A percentile compares a stretch with the other conserved stretches of the same genome.
phyloP scores from a whole-genome alignment of 2,329 filamentous ascomycete species.

The Cladosporium sp. region DNA sequence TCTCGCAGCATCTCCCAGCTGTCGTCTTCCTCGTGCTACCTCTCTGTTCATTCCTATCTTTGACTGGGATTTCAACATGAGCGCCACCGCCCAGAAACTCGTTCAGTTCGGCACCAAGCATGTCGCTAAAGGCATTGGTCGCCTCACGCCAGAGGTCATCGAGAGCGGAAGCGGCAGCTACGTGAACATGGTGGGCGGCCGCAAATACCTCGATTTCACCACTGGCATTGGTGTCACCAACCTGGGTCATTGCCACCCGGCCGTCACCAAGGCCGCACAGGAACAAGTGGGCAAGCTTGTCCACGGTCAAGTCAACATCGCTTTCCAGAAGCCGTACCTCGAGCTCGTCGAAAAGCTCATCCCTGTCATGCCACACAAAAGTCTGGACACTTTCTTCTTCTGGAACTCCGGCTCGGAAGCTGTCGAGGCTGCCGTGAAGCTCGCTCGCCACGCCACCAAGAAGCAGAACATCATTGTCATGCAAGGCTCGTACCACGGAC shows the following conservation, averaged over 20 bases:
- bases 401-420: slow-evolving; percentile 63
- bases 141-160: slow-evolving; percentile 31
- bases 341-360: slow-evolving; percentile 37
- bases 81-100: slow-evolving; percentile 19
- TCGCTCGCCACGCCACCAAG: slow-evolving; percentile 61
- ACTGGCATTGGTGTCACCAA: slow-evolving; percentile 39
- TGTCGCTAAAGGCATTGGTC: slow-evolving; percentile 23
- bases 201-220: slow-evolving; percentile 37
- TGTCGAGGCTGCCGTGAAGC: slow-evolving; percentile 64
- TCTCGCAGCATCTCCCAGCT: not conserved
- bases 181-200: slow-evolving; percentile 29
- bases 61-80: slow-evolving; percentile 12
- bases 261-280: slow-evolving; percentile 39
- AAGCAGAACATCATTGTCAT: slow-evolving; percentile 60
- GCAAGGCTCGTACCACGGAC: slow-evolving; percentile 66
- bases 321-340: slow-evolving; percentile 42
- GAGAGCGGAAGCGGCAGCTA: slow-evolving; percentile 37
- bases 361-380: slow-evolving; percentile 39
- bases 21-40: not conserved
- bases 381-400: slow-evolving; percentile 50
- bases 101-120: slow-evolving; percentile 23
- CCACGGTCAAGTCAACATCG: slow-evolving; percentile 44
- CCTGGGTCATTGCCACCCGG: slow-evolving; percentile 40
- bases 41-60: not conserved
- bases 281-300: slow-evolving; percentile 40